These are phyloP conservation scores for Oryza longistaminata DNA, from an alignment of 176 grass and related monocot species.

Conservation along the genomic window DNA sequence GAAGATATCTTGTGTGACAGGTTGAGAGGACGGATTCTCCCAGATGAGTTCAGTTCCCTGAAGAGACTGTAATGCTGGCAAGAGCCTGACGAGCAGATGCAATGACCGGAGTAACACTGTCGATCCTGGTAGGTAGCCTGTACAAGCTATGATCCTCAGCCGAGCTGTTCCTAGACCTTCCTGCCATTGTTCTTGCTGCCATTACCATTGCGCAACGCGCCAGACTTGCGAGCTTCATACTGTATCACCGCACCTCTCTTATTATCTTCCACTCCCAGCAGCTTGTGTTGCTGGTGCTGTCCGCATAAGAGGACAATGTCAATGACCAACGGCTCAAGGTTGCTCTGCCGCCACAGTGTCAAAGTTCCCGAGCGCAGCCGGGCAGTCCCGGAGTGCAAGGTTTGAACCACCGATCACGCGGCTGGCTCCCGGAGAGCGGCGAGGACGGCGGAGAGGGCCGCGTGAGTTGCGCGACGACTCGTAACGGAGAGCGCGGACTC, in stretches of 20 bases:
- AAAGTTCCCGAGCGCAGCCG: constrained; percentile 86
- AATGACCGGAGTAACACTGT: constrained; percentile 72
- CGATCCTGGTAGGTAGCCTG: constrained; percentile 45
- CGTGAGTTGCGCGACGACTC: constrained; percentile 72
- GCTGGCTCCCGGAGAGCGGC: constrained; percentile 49
- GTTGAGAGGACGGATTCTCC: constrained; percentile 62
- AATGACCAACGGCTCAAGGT: constrained; percentile 82
- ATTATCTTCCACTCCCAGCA: constrained; percentile 54
- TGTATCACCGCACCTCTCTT: constrained; percentile 92
- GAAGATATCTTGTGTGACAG: constrained; percentile 78
- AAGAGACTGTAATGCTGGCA: constrained; percentile 86
- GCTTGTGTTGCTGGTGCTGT: background rate
- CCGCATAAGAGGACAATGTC: constrained; percentile 62
- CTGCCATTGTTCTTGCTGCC: constrained; percentile 28
- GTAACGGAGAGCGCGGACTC: constrained; percentile 86
- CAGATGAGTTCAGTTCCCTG: constrained; percentile 66
- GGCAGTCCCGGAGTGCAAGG: constrained; percentile 72
- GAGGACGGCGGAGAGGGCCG: constrained; percentile 57
- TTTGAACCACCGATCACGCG: constrained; percentile 88
- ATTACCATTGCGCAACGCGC: constrained; percentile 13
- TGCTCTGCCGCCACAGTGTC: constrained; percentile 91
- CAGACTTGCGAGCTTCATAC: constrained; percentile 53
- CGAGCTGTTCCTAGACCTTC: constrained; percentile 40
- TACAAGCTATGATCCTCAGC: constrained; percentile 48
- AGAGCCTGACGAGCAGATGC: constrained; percentile 82